These are phyloP conservation scores for Helminthosporium solani DNA, from an alignment of 2,329 filamentous ascomycete species.

Conservation along the genomic window DNA sequence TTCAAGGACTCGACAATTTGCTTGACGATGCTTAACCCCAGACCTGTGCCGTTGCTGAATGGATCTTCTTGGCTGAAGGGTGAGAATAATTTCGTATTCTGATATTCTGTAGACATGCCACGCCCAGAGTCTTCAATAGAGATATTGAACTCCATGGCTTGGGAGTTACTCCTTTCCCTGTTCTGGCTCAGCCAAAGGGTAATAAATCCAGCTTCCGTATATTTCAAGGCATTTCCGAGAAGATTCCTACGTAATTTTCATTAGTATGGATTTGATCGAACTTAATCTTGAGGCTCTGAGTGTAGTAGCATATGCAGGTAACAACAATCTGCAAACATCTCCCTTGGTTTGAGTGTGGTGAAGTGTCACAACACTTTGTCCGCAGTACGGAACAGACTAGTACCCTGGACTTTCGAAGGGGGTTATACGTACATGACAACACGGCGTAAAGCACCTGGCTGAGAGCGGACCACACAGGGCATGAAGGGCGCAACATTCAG, in stretches of 20 bases:
- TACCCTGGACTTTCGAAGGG: neutral
- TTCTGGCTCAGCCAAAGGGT: conserved; percentile 24
- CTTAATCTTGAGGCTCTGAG: too few relatives aligned
- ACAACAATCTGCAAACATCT: too few relatives aligned
- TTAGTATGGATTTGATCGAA: too few relatives aligned
- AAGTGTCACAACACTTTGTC: neutral
- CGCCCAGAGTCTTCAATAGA: conserved; percentile 38
- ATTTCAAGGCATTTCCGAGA: conserved; percentile 40
- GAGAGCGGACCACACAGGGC: conserved; percentile 31
- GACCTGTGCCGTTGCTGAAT: conserved; percentile 34
- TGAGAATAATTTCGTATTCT: conserved; percentile 32
- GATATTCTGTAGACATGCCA: conserved; percentile 39
- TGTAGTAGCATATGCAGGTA: too few relatives aligned
- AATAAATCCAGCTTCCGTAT: conserved; percentile 36
- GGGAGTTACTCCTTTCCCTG: conserved; percentile 6
- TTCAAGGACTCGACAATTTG: conserved; percentile 37
- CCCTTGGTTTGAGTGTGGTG: too few relatives aligned
- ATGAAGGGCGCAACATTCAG: conserved; percentile 32
- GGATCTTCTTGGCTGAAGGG: conserved; percentile 41
- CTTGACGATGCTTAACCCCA: conserved; percentile 40
- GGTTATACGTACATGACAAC: conserved; percentile 26
- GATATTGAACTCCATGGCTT: conserved; percentile 35
- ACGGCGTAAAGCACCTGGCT: conserved; percentile 34
- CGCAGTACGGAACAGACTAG: neutral
- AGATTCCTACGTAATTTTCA: conserved; percentile 24